Evolutionary conservation across 306 rosid genomes (phyloP).

Genomic region (Fragaria iinumae): DNA sequence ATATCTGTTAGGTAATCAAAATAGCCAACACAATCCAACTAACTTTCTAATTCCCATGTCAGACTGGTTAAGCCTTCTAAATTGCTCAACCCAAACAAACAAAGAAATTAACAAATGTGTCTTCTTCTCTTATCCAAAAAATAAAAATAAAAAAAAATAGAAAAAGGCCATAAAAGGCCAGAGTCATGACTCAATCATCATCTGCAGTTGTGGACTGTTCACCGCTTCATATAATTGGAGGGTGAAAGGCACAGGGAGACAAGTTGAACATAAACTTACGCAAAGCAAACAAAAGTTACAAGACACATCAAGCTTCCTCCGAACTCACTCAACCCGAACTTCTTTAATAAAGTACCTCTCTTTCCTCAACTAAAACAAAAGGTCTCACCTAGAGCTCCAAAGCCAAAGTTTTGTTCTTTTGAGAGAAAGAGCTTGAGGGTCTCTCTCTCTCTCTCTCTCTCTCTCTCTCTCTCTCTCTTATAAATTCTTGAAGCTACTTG

Average conservation of each 20-base stretch:
- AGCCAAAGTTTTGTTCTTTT: not conserved
- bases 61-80: not conserved
- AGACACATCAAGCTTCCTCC: not conserved
- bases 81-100: not conserved
- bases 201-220: not conserved
- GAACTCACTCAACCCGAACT: not conserved
- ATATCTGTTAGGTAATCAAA: too few relatives aligned
- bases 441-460: constrained; percentile 18
- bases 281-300: not conserved
- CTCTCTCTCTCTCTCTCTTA: constrained; percentile 11
- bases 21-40: not conserved
- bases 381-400: not conserved
- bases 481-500: not conserved
- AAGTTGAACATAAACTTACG: not conserved
- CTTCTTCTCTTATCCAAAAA: not conserved
- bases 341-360: not conserved
- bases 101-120: not conserved
- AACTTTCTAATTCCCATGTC: constrained; percentile 4
- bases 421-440: constrained; percentile 2
- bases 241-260: not conserved
- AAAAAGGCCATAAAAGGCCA: not conserved
- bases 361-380: not conserved
- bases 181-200: not conserved
- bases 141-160: not conserved
- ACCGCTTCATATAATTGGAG: not conserved